Conservation (phyloP, 345 rosid genomes). For the Litchi chinensis region DNA sequence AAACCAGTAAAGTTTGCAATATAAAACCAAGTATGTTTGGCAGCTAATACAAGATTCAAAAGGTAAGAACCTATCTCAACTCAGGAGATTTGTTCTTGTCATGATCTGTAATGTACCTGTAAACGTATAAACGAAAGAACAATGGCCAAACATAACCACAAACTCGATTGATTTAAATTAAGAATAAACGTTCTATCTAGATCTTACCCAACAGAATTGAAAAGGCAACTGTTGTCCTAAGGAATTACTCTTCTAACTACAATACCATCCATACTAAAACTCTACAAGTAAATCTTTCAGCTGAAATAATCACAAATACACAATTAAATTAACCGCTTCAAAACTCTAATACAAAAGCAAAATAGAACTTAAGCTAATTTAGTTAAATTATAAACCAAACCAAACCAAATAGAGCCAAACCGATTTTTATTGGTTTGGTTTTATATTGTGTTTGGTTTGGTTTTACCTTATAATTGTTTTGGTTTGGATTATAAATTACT, state of each 20-base stretch:
- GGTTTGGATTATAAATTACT: too few species aligned
- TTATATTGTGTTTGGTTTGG: too few species aligned
- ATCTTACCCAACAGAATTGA: constrained; percentile 88
- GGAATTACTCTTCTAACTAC: constrained; percentile 87
- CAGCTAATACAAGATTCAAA: constrained; percentile 4
- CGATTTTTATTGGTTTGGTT: too few species aligned
- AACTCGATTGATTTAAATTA: not conserved
- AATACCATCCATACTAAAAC: constrained; percentile 61
- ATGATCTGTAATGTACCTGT: constrained; percentile 86
- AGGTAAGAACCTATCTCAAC: constrained; percentile 53
- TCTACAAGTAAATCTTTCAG: constrained; percentile 6
- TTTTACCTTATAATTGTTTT: too few species aligned
- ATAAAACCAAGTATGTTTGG: not conserved
- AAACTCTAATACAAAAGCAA: not conserved
- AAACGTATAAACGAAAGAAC: constrained; percentile 19
- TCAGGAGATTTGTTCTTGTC: constrained; percentile 65
- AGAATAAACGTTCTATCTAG: not conserved
- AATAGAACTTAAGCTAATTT: not conserved
- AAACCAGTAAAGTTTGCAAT: not conserved
- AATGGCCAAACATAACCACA: not conserved
- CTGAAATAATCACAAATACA: constrained; percentile 19
- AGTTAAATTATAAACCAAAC: too few species aligned
- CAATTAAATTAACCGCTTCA: not conserved
- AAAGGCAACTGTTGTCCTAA: constrained; percentile 95
- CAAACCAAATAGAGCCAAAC: too few species aligned